Evolutionary conservation across 345 rosid genomes (phyloP).

Genomic region (Euclidium syriacum): DNA sequence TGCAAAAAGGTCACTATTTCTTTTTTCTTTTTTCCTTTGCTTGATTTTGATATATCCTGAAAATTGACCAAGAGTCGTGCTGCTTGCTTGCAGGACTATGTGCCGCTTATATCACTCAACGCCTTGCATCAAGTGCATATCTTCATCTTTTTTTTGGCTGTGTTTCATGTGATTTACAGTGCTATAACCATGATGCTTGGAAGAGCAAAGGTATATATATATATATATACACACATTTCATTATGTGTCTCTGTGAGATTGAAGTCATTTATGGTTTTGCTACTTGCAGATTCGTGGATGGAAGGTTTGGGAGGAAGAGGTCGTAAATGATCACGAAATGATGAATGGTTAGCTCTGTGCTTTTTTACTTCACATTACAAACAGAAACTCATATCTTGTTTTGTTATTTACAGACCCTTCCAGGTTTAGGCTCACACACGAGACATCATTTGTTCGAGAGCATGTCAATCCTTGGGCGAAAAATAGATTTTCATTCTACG

Average conservation of each 20-base stretch:
- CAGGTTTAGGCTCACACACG: slow-evolving; percentile 88
- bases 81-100: slow-evolving; percentile 52
- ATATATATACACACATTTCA: too few species aligned
- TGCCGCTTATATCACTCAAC: slow-evolving; percentile 66
- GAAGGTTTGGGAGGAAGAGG: slow-evolving; percentile 80
- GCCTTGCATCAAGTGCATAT: slow-evolving; percentile 93
- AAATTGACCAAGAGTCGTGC: neutral
- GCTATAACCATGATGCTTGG: slow-evolving; percentile 85
- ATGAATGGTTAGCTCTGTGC: slow-evolving; percentile 22
- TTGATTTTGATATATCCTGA: neutral
- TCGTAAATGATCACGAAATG: slow-evolving; percentile 31
- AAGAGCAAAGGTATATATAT: slow-evolving; percentile 58
- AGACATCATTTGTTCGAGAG: slow-evolving; percentile 77
- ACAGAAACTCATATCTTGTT: neutral
- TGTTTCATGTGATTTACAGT: slow-evolving; percentile 80
- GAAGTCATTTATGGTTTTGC: neutral
- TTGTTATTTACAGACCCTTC: slow-evolving; percentile 49
- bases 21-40: neutral
- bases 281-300: slow-evolving; percentile 71
- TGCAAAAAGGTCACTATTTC: neutral
- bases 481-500: slow-evolving; percentile 48
- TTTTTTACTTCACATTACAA: neutral
- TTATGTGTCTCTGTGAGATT: neutral
- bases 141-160: slow-evolving; percentile 90
- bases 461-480: slow-evolving; percentile 59